Conservation (phyloP, 768 basidiomycete genomes). For the Suillus spraguei region DNA sequence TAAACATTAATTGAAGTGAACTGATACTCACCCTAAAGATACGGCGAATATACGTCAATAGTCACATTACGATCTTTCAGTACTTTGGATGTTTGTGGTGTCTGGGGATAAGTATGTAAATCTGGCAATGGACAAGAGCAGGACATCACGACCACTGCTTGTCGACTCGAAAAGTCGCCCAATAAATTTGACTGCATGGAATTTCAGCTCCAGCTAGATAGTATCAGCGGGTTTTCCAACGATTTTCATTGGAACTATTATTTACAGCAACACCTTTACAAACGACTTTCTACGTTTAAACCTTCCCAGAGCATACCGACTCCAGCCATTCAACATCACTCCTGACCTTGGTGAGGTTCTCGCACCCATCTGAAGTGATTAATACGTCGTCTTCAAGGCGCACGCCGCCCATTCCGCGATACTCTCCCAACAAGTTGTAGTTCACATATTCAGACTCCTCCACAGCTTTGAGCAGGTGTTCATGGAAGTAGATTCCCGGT, state of each 20-base stretch:
- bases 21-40: background rate
- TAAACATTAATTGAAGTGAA: too few species aligned
- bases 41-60: background rate
- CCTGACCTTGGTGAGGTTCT: slow-evolving; percentile 84
- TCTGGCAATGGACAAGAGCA: background rate
- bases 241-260: background rate
- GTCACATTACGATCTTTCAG: background rate
- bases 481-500: slow-evolving; percentile 87
- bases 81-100: background rate
- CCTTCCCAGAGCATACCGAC: slow-evolving; percentile 70
- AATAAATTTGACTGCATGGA: background rate
- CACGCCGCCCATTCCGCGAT: slow-evolving; percentile 87
- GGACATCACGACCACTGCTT: background rate
- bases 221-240: background rate
- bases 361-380: slow-evolving; percentile 70
- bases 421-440: slow-evolving; percentile 65
- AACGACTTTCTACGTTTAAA: slow-evolving; percentile 20
- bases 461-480: slow-evolving; percentile 46
- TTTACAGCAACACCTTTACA: background rate
- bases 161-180: background rate
- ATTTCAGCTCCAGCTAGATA: background rate
- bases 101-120: background rate
- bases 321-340: slow-evolving; percentile 88
- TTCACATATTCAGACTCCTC: slow-evolving; percentile 29
- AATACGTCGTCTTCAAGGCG: slow-evolving; percentile 92